Evolutionary conservation across 768 basidiomycete species (phyloP).

Genomic region (Jaapia argillacea): DNA sequence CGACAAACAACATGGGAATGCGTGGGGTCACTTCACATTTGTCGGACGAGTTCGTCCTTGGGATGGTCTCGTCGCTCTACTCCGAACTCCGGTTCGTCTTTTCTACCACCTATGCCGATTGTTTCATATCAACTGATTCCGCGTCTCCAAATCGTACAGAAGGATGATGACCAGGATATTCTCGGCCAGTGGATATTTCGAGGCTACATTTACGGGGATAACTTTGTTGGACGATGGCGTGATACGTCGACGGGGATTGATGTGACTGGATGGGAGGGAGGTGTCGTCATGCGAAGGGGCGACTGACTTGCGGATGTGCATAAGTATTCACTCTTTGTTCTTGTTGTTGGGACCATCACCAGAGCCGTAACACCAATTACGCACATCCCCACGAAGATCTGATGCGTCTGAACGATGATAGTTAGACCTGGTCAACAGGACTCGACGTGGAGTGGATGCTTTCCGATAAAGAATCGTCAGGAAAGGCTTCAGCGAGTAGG

Average conservation of each 20-base stretch:
- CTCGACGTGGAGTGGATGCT: too few relatives aligned
- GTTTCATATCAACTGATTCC: background rate
- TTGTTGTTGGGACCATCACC: too few relatives aligned
- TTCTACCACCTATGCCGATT: background rate
- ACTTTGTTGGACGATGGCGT: constrained; percentile 45
- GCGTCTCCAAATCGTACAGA: background rate
- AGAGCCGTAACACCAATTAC: too few relatives aligned
- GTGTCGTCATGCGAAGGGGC: constrained; percentile 32
- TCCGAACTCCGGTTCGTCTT: constrained; percentile 33
- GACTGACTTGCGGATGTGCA: constrained; percentile 6
- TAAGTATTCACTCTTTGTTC: background rate
- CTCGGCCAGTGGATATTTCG: constrained; percentile 40
- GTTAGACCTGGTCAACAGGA: too few relatives aligned
- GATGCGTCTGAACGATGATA: too few relatives aligned
- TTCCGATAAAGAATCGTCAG: too few relatives aligned
- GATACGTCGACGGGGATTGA: constrained; percentile 32
- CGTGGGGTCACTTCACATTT: constrained; percentile 38
- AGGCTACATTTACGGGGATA: constrained; percentile 39
- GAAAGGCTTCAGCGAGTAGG: too few relatives aligned
- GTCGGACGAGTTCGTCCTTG: constrained; percentile 40
- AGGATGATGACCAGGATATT: constrained; percentile 4
- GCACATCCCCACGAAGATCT: too few relatives aligned
- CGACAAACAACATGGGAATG: constrained; percentile 30
- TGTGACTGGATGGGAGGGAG: constrained; percentile 34
- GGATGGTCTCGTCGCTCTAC: constrained; percentile 39